Evolutionary conservation across 768 basidiomycete species (phyloP), one percentile per base, ranked within the genome.

Genomic region (Suillus variegatus): DNA sequence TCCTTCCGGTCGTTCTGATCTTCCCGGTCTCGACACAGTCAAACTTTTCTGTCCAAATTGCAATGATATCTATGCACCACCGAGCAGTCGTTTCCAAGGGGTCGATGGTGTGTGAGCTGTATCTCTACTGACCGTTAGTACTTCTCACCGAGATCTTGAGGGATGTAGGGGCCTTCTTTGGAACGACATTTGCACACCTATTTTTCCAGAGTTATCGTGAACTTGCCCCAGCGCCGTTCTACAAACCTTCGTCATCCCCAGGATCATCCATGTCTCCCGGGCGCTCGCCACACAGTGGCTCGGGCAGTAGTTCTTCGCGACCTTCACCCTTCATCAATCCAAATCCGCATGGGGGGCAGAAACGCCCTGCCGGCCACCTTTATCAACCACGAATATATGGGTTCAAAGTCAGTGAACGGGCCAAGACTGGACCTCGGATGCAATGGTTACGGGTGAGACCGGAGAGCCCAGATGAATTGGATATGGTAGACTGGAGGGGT

Each of bases 131-230:
- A 64, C 65, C 60, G 14, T 67, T 66, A 54, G 55, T 62, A 25
- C 51, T 46, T 58, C 64, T 62, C 43, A 67, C 55, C 67, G 63
- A 56, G 58, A 28, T 68, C 69, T 67, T 46, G 68, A 71, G 64
- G 68, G 67, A 69, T 66, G 43, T 67, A 98, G 96, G 97, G 67
- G 97, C 97, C 13, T 99, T 98, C 81, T 99, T 99, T 81, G 97
- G 97, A 25, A 99, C 97, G 0, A 98, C 97, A n/a, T 99, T 99
- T 77, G 84, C 96, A 1, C 95, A 98, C 73, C 84, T 99, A 32
- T 97, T 99, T 81, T 99, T 99, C 85, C 95, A 99, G 75, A 95
- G 93, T 67, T 99, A 97, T 80, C 92, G 93, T 32, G 95, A 97
- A 75, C 86, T 96, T n/a, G 88, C 94, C 10, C 93, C 96, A 0